Conservation (phyloP, 1,139 yeast species). For the Lodderomyces orthopsilosis region DNA sequence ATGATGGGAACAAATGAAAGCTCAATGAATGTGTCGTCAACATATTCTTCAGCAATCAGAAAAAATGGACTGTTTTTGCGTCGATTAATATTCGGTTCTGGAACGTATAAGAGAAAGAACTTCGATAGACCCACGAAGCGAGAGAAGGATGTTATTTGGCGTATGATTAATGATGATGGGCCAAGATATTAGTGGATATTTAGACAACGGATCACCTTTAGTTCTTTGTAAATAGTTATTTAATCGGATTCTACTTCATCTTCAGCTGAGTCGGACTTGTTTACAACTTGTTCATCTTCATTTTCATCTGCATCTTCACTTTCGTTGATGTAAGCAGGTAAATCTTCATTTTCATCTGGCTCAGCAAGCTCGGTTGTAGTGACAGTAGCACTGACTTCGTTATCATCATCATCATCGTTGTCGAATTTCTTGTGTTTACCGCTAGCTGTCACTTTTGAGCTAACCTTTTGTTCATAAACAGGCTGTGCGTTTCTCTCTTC, state of each 20-base stretch:
- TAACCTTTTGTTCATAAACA: constrained; percentile 28
- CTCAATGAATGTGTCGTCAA: background rate
- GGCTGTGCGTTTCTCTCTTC: constrained; percentile 56
- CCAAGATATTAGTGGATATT: constrained; percentile 14
- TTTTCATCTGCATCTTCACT: constrained; percentile 22
- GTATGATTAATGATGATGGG: constrained; percentile 68
- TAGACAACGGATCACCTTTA: too few species aligned
- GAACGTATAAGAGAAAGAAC: constrained; percentile 18
- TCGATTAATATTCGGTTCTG: constrained; percentile 27
- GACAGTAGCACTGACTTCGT: constrained; percentile 18
- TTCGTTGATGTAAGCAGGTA: constrained; percentile 19
- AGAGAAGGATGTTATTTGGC: constrained; percentile 66
- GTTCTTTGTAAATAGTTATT: constrained; percentile 4
- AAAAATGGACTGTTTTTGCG: constrained; percentile 19
- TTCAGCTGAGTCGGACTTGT: constrained; percentile 31
- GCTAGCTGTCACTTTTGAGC: background rate
- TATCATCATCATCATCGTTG: constrained; percentile 30
- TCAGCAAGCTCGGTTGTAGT: constrained; percentile 22
- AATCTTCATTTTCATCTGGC: constrained; percentile 22
- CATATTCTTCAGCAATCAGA: constrained; percentile 8
- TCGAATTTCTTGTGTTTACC: constrained; percentile 45
- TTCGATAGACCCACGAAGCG: constrained; percentile 38
- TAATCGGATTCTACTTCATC: constrained; percentile 27
- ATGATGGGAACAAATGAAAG: constrained; percentile 42
- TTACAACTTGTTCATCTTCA: constrained; percentile 28